Evolutionary conservation across 345 rosid species (phyloP), one percentile per base, ranked within the genome.

Genomic region (Adansonia digitata): DNA sequence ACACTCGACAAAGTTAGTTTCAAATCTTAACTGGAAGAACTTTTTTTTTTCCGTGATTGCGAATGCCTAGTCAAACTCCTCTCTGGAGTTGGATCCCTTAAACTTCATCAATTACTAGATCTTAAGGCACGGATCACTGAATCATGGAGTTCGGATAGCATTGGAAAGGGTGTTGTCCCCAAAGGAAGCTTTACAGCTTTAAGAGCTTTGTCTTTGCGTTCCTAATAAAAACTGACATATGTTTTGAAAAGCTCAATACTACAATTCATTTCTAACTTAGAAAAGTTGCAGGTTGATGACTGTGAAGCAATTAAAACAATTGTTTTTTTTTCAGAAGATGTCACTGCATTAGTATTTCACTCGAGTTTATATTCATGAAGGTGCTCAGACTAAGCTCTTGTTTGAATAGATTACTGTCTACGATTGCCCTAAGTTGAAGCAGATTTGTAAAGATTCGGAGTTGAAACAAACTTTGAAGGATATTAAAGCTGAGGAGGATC

Each of bases 231-330:
- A 57, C 48, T 75, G 69, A 65, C 65, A 5, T 43, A 11, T 46
- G 52, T 74, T 51, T 35, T 81, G 15, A 62, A 51, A 22, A 74
- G 62, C 63, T 69, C 48, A 15, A 52, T 74, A 69, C n/a, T 66
- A 52, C 20, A 74, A 0, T 39, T 14, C 31, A 1, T 77, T 8
- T 27, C 75, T 14, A 73, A 81, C 15, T 55, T 74, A 9, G 77
- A 74, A 51, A 73, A 81, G 69, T 43, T 81, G 12, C 53, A 35
- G 2, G 75, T 81, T 2, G 78, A 81, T 69, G 80, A 77, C 59
- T 81, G 75, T 55, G 61, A 51, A 11, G 73, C 68, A 52, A 69
- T 74, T 0, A 62, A 42, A n/a, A 63, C 45, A 10, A 56, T 77
- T 5, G 2, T 77, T 12, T 42, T 8, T 6, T 17, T 18, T 11